Evolutionary conservation across 1,139 yeast species (phyloP).

Genomic region (Suhomyces bolitotheri): DNA sequence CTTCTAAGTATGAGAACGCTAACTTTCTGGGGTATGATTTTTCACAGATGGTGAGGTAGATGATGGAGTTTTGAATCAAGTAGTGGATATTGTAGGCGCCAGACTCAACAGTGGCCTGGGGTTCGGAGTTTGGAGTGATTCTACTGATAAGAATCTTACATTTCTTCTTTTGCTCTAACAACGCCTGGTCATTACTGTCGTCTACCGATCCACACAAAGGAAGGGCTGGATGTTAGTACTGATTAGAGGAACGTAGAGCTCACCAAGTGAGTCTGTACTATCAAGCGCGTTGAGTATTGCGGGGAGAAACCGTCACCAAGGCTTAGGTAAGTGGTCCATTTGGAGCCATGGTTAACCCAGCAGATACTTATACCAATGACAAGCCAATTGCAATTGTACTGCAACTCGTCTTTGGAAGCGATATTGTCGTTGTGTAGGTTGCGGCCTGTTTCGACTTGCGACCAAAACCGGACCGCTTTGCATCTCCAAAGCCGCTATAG

Average conservation of each 20-base stretch:
- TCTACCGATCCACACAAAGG: conserved; percentile 95
- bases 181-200: conserved; percentile 58
- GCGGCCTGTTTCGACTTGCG: too few relatives aligned
- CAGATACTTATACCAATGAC: too few relatives aligned
- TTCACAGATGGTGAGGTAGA: conserved; percentile 77
- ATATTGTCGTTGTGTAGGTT: too few relatives aligned
- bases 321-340: too few relatives aligned
- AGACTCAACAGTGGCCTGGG: conserved; percentile 82
- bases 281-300: too few relatives aligned
- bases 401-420: too few relatives aligned
- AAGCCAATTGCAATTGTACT: too few relatives aligned
- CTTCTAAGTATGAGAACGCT: conserved; percentile 84
- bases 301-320: too few relatives aligned
- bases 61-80: conserved; percentile 59
- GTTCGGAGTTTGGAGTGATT: conserved; percentile 78
- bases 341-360: too few relatives aligned
- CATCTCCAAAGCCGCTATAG: too few relatives aligned
- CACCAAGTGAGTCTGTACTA: too few relatives aligned
- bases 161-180: conserved; percentile 80
- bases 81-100: conserved; percentile 79
- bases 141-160: conserved; percentile 75
- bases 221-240: conserved; percentile 50
- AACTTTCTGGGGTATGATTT: conserved; percentile 81
- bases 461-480: too few relatives aligned
- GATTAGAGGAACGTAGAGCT: neutral